Evolutionary conservation across 164 flowering plant genomes (phyloP).

Genomic region (Litsea cubeba): DNA sequence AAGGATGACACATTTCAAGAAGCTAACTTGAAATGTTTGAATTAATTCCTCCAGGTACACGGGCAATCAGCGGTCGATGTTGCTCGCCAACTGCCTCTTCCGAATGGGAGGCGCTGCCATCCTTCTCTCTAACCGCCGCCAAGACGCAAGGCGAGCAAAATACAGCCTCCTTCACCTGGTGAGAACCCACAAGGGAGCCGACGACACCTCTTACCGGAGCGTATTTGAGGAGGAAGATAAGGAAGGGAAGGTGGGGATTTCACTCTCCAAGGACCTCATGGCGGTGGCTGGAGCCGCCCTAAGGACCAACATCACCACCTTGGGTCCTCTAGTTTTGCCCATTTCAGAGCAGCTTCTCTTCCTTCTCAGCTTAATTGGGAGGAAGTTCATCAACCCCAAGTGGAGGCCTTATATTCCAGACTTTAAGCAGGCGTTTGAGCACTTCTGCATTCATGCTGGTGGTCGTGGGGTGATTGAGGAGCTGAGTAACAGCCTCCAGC

Average conservation of each 20-base stretch:
- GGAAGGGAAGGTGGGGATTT: slow-evolving; percentile 5
- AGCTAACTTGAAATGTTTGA: too few species aligned
- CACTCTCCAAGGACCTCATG: slow-evolving; percentile 19
- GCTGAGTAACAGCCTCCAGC: slow-evolving; percentile 20
- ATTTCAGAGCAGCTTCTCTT: slow-evolving; percentile 16
- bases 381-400: slow-evolving; percentile 16
- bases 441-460: slow-evolving; percentile 41
- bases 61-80: slow-evolving; percentile 27
- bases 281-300: slow-evolving; percentile 12
- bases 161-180: slow-evolving; percentile 17
- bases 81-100: slow-evolving; percentile 28
- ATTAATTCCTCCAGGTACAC: slow-evolving; percentile 5
- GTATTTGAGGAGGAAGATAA: slow-evolving; percentile 17
- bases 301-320: slow-evolving; percentile 14
- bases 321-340: slow-evolving; percentile 17
- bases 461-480: slow-evolving; percentile 38
- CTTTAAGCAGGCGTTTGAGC: slow-evolving; percentile 35
- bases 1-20: too few species aligned
- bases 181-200: slow-evolving; percentile 20
- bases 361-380: slow-evolving; percentile 8
- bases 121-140: slow-evolving; percentile 19
- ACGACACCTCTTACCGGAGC: slow-evolving; percentile 13
- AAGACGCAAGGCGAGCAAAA: slow-evolving; percentile 13
- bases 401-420: slow-evolving; percentile 15
- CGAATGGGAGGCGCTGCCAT: slow-evolving; percentile 32